Evolutionary conservation across 2,329 filamentous ascomycete species (phyloP).

Genomic region (Pyrenophora teres): DNA sequence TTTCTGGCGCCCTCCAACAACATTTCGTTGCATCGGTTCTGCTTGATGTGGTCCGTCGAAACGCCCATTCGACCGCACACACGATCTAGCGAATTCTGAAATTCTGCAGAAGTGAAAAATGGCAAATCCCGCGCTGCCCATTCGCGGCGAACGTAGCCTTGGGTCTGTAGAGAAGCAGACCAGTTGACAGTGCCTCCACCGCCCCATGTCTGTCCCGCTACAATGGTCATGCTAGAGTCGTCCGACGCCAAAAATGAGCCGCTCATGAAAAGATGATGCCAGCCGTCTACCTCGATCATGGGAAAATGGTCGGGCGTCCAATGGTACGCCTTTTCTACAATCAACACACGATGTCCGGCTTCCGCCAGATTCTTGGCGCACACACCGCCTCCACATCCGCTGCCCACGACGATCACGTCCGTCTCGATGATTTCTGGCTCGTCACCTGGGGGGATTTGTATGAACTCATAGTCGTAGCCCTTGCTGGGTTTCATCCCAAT

Average conservation of each 20-base stretch:
- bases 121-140: constrained; percentile 74
- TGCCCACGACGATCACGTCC: constrained; percentile 85
- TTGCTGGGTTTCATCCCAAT: constrained; percentile 58
- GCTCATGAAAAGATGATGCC: constrained; percentile 70
- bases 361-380: constrained; percentile 80
- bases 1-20: constrained; percentile 76
- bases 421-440: constrained; percentile 68
- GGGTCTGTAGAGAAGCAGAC: constrained; percentile 70
- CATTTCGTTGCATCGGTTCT: constrained; percentile 72
- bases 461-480: constrained; percentile 63
- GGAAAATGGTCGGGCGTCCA: constrained; percentile 74
- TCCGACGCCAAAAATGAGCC: constrained; percentile 63
- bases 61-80: constrained; percentile 82
- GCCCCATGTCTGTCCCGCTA: constrained; percentile 77
- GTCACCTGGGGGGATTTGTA: constrained; percentile 62
- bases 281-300: constrained; percentile 68
- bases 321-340: constrained; percentile 82
- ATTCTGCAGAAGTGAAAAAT: constrained; percentile 75
- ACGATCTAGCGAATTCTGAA: constrained; percentile 77
- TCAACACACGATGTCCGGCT: constrained; percentile 74
- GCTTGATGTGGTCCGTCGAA: constrained; percentile 65
- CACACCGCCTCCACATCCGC: constrained; percentile 83
- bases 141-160: constrained; percentile 76
- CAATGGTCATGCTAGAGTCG: constrained; percentile 58
- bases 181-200: constrained; percentile 90